Base-by-base conservation (phyloP, 2,329 filamentous ascomycete species). In the Phaeomoniella chlamydospora region DNA sequence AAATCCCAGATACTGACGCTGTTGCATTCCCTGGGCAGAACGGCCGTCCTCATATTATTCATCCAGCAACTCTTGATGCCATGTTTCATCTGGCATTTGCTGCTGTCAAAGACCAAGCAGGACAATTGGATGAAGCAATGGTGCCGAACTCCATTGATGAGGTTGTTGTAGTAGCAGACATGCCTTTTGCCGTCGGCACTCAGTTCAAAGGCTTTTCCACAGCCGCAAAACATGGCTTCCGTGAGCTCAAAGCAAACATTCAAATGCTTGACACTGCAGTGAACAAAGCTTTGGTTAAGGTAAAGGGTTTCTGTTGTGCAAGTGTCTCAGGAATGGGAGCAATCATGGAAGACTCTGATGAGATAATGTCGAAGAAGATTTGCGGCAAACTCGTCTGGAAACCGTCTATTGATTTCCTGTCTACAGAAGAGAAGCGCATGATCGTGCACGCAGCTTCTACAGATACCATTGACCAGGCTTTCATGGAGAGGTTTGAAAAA, bases 41-140 rank as follows among this genome's bases (percentile, higher is more conserved):
- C 18, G 16, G 9, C 16, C 40, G 46, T 30, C 39, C 45, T 2
- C 39, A 39, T 31, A 11, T 55, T 5, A 41, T 57, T 9, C 54
- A 57, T 35, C 55, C 54, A 2, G 48, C 48, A 15, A 49, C 44
- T 0, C 35, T 58, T 5, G 55, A 58, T 37, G 48, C 40, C 29
- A 39, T 55, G 5, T 52, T 57, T 17, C 55, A 57, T 16, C 36
- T 48, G 0, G 33, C 49, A 0, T 51, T 54, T 16, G 38, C 43
- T 1, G 42, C 43, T 15, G 17, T 52, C 5, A 26, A 9, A 26
- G 34, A 41, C 0, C 31, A 29, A 5, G 41, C 35, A 2, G 40
- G 35, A 13, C 22, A 35, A 31, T n/a, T 26, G 22, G 16, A 15
- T 17, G 9, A 12, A 6, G 4, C 16, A 18, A 29, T 41, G 2